A percentile compares a stretch with the other conserved stretches of the same genome.
Evolutionary conservation across 768 basidiomycete genomes (phyloP).

Genomic region (Pulveroboletus sp.): DNA sequence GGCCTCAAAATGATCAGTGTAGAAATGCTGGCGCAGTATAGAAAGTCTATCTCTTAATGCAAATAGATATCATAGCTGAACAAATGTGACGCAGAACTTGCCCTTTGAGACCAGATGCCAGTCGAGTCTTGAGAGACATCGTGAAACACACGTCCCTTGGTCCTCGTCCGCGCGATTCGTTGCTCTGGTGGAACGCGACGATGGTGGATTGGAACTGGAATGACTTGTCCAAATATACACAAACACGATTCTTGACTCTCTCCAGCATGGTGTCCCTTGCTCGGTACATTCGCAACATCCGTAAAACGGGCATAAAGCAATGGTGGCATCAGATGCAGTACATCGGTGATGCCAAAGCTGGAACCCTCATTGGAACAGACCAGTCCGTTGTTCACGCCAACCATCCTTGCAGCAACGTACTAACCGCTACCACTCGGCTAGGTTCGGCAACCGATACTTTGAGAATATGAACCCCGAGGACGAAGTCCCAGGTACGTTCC

Average conservation of each 20-base stretch:
- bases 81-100: no score
- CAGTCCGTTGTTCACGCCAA: slow-evolving; percentile 53
- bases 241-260: slow-evolving; percentile 17
- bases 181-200: no score
- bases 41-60: slow-evolving; percentile 7
- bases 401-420: neutral
- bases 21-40: slow-evolving; percentile 66
- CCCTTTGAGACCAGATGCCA: no score
- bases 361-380: slow-evolving; percentile 72
- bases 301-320: slow-evolving; percentile 72
- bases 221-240: slow-evolving; percentile 21
- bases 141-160: no score
- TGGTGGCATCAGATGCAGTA: slow-evolving; percentile 94
- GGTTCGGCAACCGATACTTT: slow-evolving; percentile 93
- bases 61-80: no score
- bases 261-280: slow-evolving; percentile 63
- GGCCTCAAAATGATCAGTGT: slow-evolving; percentile 94
- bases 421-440: slow-evolving; percentile 28
- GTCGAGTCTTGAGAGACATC: no score
- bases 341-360: slow-evolving; percentile 92
- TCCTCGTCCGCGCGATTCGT: no score
- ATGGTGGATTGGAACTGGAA: no score
- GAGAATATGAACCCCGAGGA: slow-evolving; percentile 88
- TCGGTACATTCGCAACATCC: slow-evolving; percentile 75
- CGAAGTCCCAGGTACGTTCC: slow-evolving; percentile 78